These are phyloP conservation scores for Taphrina deformans DNA, from an alignment of 1,139 yeast species.

Conservation along the genomic window DNA sequence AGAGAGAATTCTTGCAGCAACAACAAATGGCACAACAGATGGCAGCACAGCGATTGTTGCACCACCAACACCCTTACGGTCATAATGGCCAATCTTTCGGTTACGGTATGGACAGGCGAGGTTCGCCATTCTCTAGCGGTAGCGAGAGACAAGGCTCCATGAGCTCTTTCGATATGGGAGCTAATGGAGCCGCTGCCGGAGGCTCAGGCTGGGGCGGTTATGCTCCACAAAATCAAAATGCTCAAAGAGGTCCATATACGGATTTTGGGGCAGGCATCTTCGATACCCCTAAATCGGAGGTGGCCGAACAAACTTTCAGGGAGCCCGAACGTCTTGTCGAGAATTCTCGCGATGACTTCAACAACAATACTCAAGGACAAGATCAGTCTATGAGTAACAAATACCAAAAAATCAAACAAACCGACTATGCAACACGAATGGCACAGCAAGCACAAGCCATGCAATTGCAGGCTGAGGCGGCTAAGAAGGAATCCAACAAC, in stretches of 20 bases:
- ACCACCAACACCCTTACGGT: conserved; percentile 20
- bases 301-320: conserved; percentile 32
- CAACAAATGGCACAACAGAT: conserved; percentile 37
- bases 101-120: conserved; percentile 27
- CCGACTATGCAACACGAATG: conserved; percentile 14
- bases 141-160: conserved; percentile 24
- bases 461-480: conserved; percentile 8
- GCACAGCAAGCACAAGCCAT: conserved; percentile 18
- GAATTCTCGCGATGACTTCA: conserved; percentile 9
- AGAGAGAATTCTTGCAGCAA: conserved; percentile 37
- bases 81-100: background rate
- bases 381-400: background rate
- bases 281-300: conserved; percentile 35
- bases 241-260: conserved; percentile 29
- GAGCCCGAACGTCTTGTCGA: conserved; percentile 13
- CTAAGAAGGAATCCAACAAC: background rate
- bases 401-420: background rate
- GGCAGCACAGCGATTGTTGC: conserved; percentile 30
- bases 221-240: conserved; percentile 10
- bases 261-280: conserved; percentile 35
- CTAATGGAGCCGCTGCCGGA: conserved; percentile 18
- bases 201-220: conserved; percentile 26
- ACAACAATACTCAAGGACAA: background rate
- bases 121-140: conserved; percentile 23
- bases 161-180: conserved; percentile 7